These are phyloP conservation scores for Boletus sensibilis DNA, from an alignment of 768 basidiomycete genomes.

Conservation along the genomic window DNA sequence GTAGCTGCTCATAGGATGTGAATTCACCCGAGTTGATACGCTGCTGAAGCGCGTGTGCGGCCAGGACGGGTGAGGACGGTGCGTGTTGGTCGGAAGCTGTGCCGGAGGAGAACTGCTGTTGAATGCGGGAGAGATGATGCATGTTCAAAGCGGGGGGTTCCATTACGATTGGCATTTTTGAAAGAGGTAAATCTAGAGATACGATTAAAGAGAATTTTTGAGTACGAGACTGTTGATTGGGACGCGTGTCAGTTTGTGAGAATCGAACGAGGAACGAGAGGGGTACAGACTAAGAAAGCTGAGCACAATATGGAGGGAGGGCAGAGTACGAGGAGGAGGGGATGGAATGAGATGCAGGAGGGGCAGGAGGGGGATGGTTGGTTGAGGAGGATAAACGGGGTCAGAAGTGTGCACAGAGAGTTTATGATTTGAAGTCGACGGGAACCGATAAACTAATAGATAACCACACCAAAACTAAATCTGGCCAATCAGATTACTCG, in stretches of 20 bases:
- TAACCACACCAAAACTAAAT: constrained; percentile 34
- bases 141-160: constrained; percentile 53
- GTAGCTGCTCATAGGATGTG: constrained; percentile 31
- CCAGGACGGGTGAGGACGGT: constrained; percentile 20
- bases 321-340: background rate
- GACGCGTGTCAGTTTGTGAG: constrained; percentile 8
- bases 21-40: constrained; percentile 31
- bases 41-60: constrained; percentile 30
- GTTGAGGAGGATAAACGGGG: constrained; percentile 29
- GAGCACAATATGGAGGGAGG: no score
- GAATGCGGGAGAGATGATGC: constrained; percentile 51
- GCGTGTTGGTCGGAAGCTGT: constrained; percentile 33
- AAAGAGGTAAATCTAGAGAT: constrained; percentile 31
- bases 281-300: background rate
- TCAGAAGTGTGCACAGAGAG: constrained; percentile 23
- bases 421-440: constrained; percentile 39
- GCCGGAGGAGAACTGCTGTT: constrained; percentile 43
- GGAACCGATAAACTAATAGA: constrained; percentile 41
- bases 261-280: background rate
- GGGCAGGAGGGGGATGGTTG: constrained; percentile 1
- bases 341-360: background rate
- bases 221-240: constrained; percentile 21
- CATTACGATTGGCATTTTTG: constrained; percentile 56
- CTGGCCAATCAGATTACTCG: constrained; percentile 37
- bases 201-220: constrained; percentile 29